Evolutionary conservation across 371 early-diverging fungal genomes (phyloP), one percentile per base, ranked within the genome.

Genomic region (Mortierella sp.): DNA sequence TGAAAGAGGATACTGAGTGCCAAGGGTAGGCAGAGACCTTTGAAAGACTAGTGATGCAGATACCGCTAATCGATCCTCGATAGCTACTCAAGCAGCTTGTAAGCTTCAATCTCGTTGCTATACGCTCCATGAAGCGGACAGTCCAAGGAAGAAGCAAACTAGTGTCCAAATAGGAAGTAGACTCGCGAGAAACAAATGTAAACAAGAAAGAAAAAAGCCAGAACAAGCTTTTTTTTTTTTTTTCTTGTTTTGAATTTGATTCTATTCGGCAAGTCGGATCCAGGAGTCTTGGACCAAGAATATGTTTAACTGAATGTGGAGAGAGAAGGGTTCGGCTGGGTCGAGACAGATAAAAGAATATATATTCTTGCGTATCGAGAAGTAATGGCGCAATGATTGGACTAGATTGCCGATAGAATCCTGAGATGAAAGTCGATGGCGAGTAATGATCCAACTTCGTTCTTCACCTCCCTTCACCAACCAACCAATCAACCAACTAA

Each of bases 1-100:
- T 66, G 70, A 76, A 66, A 63, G 61, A 64, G 59, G 65, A 75
- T 56, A 57, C 45, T 45, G 45, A 19, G 37, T 4, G 42, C 60
- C 26, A 60, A 42, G 45, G 45, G 40, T 37, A 37, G 13, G 40
- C 40, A 37, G 23, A 58, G 58, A 35, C 37, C 32, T 13, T 34
- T 35, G 58, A 34, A 15, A 10, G 42, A 22, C n/a, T 32, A 37
- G 60, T 26, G 40, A 10, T 37, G 15, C 10, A 12, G 37, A 26
- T 42, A 35, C 61, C 34, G 26, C 22, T 17, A 47, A 26, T 23
- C 6, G n/a, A 53, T 64, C 56, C 31, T 43, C 28, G 43, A 65
- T 28, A 65, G 34, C 49, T n/a, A 53, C 54, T 54, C 23, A 43
- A 31, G 54, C 47, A 42, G n/a, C 42, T 62, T 26, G 49, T 49